A percentile compares a stretch with the other conserved stretches of the same genome.
Conservation (phyloP, 2,329 filamentous ascomycete species). For the Ceratocystis papillata region DNA sequence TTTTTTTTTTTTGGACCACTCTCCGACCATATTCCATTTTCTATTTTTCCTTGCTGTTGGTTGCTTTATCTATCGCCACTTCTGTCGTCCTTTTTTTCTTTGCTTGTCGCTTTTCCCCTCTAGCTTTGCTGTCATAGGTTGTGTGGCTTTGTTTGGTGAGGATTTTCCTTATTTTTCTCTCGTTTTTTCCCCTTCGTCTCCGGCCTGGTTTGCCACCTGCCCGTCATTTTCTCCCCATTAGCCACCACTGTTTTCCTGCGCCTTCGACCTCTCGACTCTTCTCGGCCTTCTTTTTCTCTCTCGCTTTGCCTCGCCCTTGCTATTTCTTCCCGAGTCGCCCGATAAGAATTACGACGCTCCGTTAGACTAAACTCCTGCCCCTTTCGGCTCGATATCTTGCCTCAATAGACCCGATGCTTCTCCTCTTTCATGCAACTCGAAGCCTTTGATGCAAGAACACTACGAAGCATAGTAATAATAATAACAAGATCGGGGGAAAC, state of each 20-base stretch:
- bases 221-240: neutral
- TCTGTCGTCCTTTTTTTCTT: no score
- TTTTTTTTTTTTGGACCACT: no score
- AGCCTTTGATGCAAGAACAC: neutral
- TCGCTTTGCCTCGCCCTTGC: neutral
- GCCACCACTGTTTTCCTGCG: neutral
- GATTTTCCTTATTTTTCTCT: neutral
- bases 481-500: neutral
- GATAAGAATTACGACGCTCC: neutral
- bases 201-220: slow-evolving; percentile 9
- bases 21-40: no score
- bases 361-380: neutral
- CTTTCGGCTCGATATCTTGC: neutral
- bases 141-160: neutral
- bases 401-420: neutral
- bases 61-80: no score
- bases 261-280: neutral
- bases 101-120: no score
- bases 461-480: neutral
- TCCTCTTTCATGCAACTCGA: neutral
- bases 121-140: no score
- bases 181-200: neutral
- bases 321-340: neutral
- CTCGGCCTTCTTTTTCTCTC: neutral
- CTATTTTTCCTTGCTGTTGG: no score